Evolutionary conservation across 2,329 filamentous ascomycete genomes (phyloP).

Genomic region (Aspergillus puulaauensis): DNA sequence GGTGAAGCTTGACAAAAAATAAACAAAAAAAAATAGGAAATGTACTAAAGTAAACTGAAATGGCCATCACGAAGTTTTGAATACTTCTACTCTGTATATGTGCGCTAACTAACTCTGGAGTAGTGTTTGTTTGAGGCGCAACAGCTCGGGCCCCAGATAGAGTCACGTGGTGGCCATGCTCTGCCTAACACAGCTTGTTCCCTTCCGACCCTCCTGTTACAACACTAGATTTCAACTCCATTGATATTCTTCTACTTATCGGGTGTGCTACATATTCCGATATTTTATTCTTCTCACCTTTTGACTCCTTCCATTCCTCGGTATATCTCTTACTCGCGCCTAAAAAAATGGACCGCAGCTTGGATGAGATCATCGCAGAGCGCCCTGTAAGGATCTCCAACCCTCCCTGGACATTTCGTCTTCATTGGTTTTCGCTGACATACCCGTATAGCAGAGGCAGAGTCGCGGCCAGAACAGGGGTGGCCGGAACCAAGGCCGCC

Average conservation of each 20-base stretch:
- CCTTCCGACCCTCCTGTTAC: constrained; percentile 3
- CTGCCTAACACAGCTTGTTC: background rate
- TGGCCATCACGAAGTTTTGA: background rate
- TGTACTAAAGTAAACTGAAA: background rate
- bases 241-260: background rate
- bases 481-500: constrained; percentile 49
- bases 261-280: background rate
- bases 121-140: background rate
- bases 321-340: constrained; percentile 6
- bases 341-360: constrained; percentile 59
- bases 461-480: constrained; percentile 27
- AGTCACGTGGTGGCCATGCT: constrained; percentile 6
- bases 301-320: background rate
- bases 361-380: constrained; percentile 65
- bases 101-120: background rate
- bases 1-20: background rate
- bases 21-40: constrained; percentile 3
- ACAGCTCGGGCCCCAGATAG: background rate
- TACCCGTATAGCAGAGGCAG: constrained; percentile 21
- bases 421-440: constrained; percentile 14
- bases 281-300: background rate
- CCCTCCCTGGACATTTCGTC: background rate
- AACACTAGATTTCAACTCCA: constrained; percentile 5
- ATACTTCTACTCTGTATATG: background rate
- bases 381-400: constrained; percentile 50